A percentile compares a stretch with the other conserved stretches of the same genome.
Evolutionary conservation across 78 protist genomes (phyloP).

Genomic region (Trichosphaerium sp.): DNA sequence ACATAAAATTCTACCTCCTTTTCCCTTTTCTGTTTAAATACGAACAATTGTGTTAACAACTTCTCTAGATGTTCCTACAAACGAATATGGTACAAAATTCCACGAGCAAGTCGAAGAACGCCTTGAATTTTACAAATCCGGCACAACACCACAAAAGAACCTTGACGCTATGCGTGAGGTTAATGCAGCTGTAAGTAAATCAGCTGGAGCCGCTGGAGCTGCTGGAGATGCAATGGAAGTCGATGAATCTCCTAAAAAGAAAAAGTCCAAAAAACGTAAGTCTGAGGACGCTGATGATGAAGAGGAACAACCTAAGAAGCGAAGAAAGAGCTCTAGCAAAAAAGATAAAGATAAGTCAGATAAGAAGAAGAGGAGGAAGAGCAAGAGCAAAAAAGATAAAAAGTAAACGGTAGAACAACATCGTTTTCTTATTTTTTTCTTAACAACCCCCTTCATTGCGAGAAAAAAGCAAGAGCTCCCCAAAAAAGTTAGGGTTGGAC

Average conservation of each 20-base stretch:
- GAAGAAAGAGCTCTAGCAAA: slow-evolving; percentile 10
- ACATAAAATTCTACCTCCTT: background rate
- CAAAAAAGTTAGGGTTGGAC: too few species aligned
- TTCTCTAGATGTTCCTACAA: slow-evolving; percentile 46
- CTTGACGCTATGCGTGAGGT: slow-evolving; percentile 78
- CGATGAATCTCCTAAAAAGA: slow-evolving; percentile 24
- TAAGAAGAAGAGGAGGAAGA: slow-evolving; percentile 3
- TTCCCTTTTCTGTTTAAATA: slow-evolving; percentile 2
- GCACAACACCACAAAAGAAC: slow-evolving; percentile 73
- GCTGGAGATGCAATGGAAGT: background rate
- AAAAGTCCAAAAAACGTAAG: background rate
- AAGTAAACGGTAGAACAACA: too few species aligned
- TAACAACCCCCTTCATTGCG: too few species aligned
- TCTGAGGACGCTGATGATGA: background rate
- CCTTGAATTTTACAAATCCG: slow-evolving; percentile 69
- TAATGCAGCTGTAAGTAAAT: background rate
- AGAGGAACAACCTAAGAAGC: slow-evolving; percentile 31
- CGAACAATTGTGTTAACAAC: background rate
- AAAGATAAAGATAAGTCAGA: slow-evolving; percentile 5
- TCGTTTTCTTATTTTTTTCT: too few species aligned
- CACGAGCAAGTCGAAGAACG: slow-evolving; percentile 87
- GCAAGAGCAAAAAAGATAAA: background rate
- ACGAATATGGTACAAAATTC: slow-evolving; percentile 76
- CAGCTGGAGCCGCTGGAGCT: background rate
- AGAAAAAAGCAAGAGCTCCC: too few species aligned